A percentile compares a stretch with the other conserved stretches of the same genome.
Evolutionary conservation across 176 grass and related monocot species (phyloP).

Genomic region (Hyparrhenia diplandra): DNA sequence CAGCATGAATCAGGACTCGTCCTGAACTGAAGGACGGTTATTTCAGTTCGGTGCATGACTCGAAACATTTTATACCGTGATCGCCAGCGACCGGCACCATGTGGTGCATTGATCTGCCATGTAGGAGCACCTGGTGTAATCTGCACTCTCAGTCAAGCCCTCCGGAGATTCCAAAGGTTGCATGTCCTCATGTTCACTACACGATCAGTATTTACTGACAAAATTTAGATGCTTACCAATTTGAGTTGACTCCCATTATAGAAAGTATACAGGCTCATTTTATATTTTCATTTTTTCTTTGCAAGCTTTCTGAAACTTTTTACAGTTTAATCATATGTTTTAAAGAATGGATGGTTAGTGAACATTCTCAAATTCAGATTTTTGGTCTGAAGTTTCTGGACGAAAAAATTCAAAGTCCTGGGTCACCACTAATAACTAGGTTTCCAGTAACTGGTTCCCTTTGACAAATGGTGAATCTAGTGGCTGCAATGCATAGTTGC

Average conservation of each 20-base stretch:
- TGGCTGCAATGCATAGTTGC: not conserved
- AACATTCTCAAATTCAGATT: not conserved
- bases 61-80: slow-evolving; percentile 37
- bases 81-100: slow-evolving; percentile 38
- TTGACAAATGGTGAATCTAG: not conserved
- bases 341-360: not conserved
- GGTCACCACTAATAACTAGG: not conserved
- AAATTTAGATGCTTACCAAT: no score
- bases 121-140: slow-evolving; percentile 19
- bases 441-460: not conserved
- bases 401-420: not conserved
- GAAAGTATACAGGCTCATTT: not conserved
- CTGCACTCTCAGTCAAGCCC: not conserved
- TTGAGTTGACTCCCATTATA: not conserved
- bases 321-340: not conserved
- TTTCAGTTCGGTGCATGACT: not conserved
- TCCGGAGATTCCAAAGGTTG: not conserved
- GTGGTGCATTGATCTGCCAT: not conserved
- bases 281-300: not conserved
- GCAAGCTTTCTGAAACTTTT: not conserved
- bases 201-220: not conserved
- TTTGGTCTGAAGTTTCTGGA: not conserved
- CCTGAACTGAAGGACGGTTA: not conserved
- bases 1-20: not conserved
- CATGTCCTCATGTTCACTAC: slow-evolving; percentile 43